Evolutionary conservation across 805 yeast species (phyloP).

Genomic region (Yamadazyma akitaensis): DNA sequence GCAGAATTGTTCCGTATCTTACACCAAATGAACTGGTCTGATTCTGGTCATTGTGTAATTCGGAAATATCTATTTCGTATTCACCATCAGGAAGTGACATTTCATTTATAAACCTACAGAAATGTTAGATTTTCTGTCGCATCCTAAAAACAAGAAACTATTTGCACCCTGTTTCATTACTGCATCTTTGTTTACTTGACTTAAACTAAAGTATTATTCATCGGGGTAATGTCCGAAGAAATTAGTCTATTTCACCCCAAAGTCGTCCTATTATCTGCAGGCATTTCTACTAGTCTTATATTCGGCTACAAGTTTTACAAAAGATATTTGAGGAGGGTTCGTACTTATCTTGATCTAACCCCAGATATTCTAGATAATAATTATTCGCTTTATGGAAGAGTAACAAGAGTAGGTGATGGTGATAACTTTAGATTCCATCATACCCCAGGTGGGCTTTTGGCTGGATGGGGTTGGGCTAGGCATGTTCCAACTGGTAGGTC

Average conservation of each 20-base stretch:
- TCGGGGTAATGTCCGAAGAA: slow-evolving; percentile 11
- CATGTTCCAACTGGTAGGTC: slow-evolving; percentile 52
- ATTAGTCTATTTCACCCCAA: slow-evolving; percentile 34
- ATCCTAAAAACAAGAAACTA: neutral
- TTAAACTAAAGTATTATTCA: neutral
- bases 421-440: slow-evolving; percentile 92
- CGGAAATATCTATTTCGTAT: slow-evolving; percentile 38
- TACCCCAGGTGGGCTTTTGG: slow-evolving; percentile 82
- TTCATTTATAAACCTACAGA: neutral
- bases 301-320: slow-evolving; percentile 29
- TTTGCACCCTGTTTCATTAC: too few relatives aligned
- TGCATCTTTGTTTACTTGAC: neutral
- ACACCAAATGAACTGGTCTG: slow-evolving; percentile 19
- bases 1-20: slow-evolving; percentile 41
- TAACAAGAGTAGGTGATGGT: slow-evolving; percentile 91
- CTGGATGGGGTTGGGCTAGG: slow-evolving; percentile 95
- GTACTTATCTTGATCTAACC: slow-evolving; percentile 36
- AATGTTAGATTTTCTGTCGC: slow-evolving; percentile 4
- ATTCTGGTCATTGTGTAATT: neutral
- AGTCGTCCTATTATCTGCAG: slow-evolving; percentile 36
- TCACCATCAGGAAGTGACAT: slow-evolving; percentile 36
- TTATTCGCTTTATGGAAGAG: slow-evolving; percentile 53
- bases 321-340: slow-evolving; percentile 32
- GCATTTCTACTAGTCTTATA: slow-evolving; percentile 27
- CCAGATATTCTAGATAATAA: slow-evolving; percentile 30